A percentile compares a stretch with the other conserved stretches of the same genome.
phyloP scores from a whole-genome alignment of 83 land plant genomes.

The Picea mariana region DNA sequence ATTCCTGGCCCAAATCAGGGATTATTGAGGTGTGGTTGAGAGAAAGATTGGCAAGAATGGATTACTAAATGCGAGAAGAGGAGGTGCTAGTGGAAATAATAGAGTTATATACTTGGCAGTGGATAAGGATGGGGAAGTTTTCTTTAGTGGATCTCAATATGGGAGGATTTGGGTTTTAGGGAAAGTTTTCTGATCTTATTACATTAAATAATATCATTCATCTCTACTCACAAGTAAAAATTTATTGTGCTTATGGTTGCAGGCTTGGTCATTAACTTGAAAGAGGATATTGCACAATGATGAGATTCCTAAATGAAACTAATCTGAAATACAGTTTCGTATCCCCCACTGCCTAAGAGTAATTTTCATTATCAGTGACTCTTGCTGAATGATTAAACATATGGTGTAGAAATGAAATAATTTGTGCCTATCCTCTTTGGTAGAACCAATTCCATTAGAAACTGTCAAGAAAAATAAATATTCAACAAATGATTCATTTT shows the following conservation, averaged over 20 bases:
- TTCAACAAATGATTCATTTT: too few relatives aligned
- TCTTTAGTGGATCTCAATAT: too few relatives aligned
- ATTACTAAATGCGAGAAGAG: slow-evolving; percentile 28
- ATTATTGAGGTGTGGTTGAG: slow-evolving; percentile 55
- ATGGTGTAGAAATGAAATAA: too few relatives aligned
- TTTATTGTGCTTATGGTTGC: neutral
- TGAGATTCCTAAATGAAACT: too few relatives aligned
- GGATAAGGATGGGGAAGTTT: slow-evolving; percentile 32
- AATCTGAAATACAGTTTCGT: too few relatives aligned
- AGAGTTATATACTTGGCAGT: slow-evolving; percentile 31
- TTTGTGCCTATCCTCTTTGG: too few relatives aligned
- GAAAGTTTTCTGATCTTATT: too few relatives aligned
- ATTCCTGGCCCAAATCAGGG: slow-evolving; percentile 47
- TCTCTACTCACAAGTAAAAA: neutral
- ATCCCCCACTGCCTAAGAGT: too few relatives aligned
- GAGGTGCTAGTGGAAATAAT: slow-evolving; percentile 22
- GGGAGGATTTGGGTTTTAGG: slow-evolving; percentile 29
- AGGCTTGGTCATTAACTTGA: slow-evolving; percentile 7
- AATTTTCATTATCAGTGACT: too few relatives aligned
- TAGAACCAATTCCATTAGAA: too few relatives aligned
- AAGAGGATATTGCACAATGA: neutral
- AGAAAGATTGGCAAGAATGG: slow-evolving; percentile 42
- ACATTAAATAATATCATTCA: neutral
- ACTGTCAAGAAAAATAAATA: too few relatives aligned
- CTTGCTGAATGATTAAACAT: too few relatives aligned